Conservation (phyloP, 306 rosid species). For the peach (Prunus persica) region Prunus_persica_NCBIv2 NC_034013.1:17758001-17758500, state of each 20-base stretch:
- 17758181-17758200: neutral
- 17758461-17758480: conserved; percentile 5
- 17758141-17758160: neutral
- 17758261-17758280: conserved; percentile 7
- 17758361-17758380: conserved; percentile 85
- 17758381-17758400: conserved; percentile 81
- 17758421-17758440: conserved; percentile 1
- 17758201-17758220: neutral
- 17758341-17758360: conserved; percentile 77
- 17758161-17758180: neutral
- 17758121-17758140: neutral
- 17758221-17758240: neutral
- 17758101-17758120: neutral
- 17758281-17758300: conserved; percentile 58
- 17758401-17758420: conserved; percentile 54
- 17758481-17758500: neutral
- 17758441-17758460: neutral
- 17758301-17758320: conserved; percentile 64
- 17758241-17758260: neutral
- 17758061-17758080: neutral
- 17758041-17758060: neutral
- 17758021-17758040: neutral
- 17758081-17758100: no score
- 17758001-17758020: neutral
- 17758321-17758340: conserved; percentile 82